Evolutionary conservation across 768 basidiomycete genomes (phyloP), one percentile per base, ranked within the genome.

Genomic region (Lepiota subincarnata): DNA sequence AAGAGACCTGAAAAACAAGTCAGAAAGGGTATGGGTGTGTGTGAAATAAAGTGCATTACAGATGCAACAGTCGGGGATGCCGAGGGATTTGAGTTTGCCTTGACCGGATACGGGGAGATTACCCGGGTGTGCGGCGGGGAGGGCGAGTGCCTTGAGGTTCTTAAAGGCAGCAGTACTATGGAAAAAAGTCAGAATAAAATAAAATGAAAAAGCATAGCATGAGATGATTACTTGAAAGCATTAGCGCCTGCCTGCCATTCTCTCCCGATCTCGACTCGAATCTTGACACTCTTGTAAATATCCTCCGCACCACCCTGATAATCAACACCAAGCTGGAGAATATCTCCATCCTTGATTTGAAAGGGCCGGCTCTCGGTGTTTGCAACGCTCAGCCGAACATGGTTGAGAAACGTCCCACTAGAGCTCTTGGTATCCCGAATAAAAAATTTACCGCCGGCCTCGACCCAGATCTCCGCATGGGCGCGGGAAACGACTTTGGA

Each of bases 241-340:
- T 98, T 98, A 0, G 85, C 82, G 0, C 74, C 80, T 1, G 84
- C 74, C 67, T 97, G 93, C 96, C 94, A 98, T 67, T 94, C 94
- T 56, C 95, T 73, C 2, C 79, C 79, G 14, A 98, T 68, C 70
- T 99, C 96, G 47, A 98, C 76, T 59, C 90, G 80, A 66, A 99
- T 97, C 81, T 96, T 98, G 55, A 98, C 92, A 55, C 89, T 92
- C 72, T 97, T 89, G 70, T 96, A 98, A 48, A 96, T 93, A 68
- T 98, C 95, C 73, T 98, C 94, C 6, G 90, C 83, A 0, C 96
- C 96, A 5, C 96, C 96, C 68, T 98, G 95, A 70, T 97, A 99
- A 66, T 98, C 95, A 22, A 98, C 92, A 1, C 96, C 95, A 0
- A 98, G 83, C 70, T 98, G 96, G 16, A 98, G 70, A 24, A 98